A percentile compares a stretch with the other conserved stretches of the same genome.
These are phyloP conservation scores for Dalbergia cultrata DNA, from an alignment of 306 rosid species.

Conservation along the genomic window DNA sequence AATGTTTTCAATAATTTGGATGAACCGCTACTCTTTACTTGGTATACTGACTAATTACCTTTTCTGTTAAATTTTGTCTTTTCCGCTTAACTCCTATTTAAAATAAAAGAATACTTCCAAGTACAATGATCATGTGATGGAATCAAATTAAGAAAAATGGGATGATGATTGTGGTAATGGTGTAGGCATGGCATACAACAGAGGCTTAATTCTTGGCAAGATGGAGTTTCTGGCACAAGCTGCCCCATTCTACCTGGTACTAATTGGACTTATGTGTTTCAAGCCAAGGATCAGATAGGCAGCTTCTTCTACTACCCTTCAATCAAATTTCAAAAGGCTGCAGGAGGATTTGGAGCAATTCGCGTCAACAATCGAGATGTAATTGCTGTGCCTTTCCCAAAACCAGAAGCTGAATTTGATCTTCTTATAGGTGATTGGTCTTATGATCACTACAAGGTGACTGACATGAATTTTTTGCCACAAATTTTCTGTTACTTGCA, in stretches of 20 bases:
- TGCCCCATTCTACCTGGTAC: slow-evolving; percentile 64
- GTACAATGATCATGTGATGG: slow-evolving; percentile 1
- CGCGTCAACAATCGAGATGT: slow-evolving; percentile 56
- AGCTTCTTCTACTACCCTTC: slow-evolving; percentile 79
- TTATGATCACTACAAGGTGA: slow-evolving; percentile 64
- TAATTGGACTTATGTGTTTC: slow-evolving; percentile 69
- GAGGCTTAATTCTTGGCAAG: slow-evolving; percentile 80
- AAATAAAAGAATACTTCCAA: neutral
- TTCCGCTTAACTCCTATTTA: neutral
- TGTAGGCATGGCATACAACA: slow-evolving; percentile 76
- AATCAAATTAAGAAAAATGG: neutral
- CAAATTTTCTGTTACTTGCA: neutral
- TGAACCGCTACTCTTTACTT: slow-evolving; percentile 66
- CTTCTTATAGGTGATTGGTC: slow-evolving; percentile 75
- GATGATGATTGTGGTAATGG: slow-evolving; percentile 7
- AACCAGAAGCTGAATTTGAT: slow-evolving; percentile 70
- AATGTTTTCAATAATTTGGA: slow-evolving; percentile 67
- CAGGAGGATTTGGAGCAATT: slow-evolving; percentile 67
- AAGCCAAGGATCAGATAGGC: slow-evolving; percentile 76
- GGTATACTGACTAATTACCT: slow-evolving; percentile 35
- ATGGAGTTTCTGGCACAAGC: slow-evolving; percentile 78
- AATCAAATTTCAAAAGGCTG: slow-evolving; percentile 68
- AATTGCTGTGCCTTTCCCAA: slow-evolving; percentile 62
- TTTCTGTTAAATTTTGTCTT: neutral
- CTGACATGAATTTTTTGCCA: slow-evolving; percentile 1